phyloP scores from a whole-genome alignment of 2,329 filamentous ascomycete genomes.

The Aspergillus transmontanensis region DNA sequence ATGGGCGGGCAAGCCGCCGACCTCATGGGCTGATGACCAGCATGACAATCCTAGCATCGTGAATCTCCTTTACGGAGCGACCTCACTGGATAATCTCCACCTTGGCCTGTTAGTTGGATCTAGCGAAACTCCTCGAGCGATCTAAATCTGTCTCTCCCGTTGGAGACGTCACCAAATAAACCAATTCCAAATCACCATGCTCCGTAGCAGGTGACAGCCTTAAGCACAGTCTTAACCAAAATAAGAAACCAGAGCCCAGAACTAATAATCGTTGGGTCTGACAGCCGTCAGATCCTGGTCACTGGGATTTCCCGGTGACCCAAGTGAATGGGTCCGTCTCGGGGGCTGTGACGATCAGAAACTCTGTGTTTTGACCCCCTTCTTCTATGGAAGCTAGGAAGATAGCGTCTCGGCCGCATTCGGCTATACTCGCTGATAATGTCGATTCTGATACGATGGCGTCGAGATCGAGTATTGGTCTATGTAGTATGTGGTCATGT shows the following conservation, averaged over 20 bases:
- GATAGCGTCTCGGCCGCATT: slow-evolving; percentile 11
- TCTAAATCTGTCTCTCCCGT: slow-evolving; percentile 10
- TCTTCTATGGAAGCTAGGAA: slow-evolving; percentile 1
- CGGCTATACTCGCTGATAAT: slow-evolving; percentile 6
- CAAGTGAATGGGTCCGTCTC: slow-evolving; percentile 19
- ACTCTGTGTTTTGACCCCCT: slow-evolving; percentile 17
- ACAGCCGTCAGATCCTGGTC: slow-evolving; percentile 23
- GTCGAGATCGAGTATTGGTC: neutral
- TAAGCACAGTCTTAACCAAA: slow-evolving; percentile 1
- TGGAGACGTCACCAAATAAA: slow-evolving; percentile 17
- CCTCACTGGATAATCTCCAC: slow-evolving; percentile 8
- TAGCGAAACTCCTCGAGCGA: slow-evolving; percentile 13
- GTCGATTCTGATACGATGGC: slow-evolving; percentile 3
- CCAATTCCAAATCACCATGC: slow-evolving; percentile 22
- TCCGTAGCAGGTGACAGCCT: neutral
- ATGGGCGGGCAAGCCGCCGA: neutral
- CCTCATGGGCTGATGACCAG: neutral
- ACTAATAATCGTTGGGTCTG: slow-evolving; percentile 15
- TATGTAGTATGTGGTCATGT: neutral
- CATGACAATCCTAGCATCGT: neutral
- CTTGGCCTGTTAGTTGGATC: neutral
- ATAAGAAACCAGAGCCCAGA: slow-evolving; percentile 21
- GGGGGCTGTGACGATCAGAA: slow-evolving; percentile 21
- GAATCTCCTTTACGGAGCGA: neutral
- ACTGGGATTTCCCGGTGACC: slow-evolving; percentile 24